Percentiles rank a stretch among this genome's conserved stretches.
Evolutionary conservation across 371 early-diverging fungal genomes (phyloP).

Genomic region (Astathelohania contejeani): DNA sequence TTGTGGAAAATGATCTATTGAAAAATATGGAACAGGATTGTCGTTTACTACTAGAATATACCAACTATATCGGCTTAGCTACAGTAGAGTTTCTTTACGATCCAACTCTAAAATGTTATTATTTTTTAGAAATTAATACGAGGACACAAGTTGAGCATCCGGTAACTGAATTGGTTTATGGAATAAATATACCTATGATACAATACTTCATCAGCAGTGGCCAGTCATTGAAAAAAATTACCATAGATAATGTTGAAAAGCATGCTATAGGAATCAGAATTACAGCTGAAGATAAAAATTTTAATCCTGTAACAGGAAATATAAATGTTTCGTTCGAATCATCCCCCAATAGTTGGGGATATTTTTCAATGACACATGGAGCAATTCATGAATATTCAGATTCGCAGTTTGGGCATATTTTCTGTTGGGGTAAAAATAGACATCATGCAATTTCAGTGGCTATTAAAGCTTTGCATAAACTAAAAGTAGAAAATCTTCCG

Average conservation of each 20-base stretch:
- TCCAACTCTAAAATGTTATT: conserved; percentile 64
- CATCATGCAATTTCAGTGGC: conserved; percentile 76
- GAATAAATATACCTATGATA: conserved; percentile 83
- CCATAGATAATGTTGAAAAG: conserved; percentile 53
- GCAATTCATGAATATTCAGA: conserved; percentile 91
- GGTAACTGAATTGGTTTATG: conserved; percentile 88
- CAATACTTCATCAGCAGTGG: conserved; percentile 88
- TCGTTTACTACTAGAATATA: conserved; percentile 69
- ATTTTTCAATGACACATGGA: conserved; percentile 82
- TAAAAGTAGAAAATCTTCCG: conserved; percentile 41
- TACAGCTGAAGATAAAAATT: conserved; percentile 94
- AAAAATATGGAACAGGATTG: conserved; percentile 83
- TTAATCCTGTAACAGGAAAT: conserved; percentile 82
- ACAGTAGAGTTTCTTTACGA: conserved; percentile 91
- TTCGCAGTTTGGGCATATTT: conserved; percentile 95
- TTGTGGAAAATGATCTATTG: conserved; percentile 55
- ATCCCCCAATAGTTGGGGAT: conserved; percentile 91
- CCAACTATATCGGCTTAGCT: conserved; percentile 86
- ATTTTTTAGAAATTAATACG: conserved; percentile 89
- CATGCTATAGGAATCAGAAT: conserved; percentile 92
- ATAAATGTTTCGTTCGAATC: conserved; percentile 73
- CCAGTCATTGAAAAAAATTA: not conserved
- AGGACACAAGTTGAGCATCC: conserved; percentile 97
- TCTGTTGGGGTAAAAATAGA: conserved; percentile 80
- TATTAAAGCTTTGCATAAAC: conserved; percentile 81